These are phyloP conservation scores for Arachis stenosperma DNA, from an alignment of 306 rosid genomes.

Conservation along the genomic window DNA sequence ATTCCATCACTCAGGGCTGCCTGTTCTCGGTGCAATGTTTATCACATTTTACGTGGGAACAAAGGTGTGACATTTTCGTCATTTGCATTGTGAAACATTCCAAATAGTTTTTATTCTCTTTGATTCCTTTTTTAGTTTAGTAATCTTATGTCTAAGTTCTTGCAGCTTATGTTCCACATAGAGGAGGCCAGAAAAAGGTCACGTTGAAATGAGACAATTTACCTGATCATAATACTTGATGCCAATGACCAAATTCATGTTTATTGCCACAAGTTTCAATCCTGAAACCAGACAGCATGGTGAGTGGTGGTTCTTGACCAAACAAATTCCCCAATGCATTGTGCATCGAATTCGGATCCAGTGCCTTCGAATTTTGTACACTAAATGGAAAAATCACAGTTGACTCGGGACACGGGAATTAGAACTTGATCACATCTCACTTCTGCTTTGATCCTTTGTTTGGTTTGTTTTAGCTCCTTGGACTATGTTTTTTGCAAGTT, in stretches of 20 bases:
- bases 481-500: not conserved
- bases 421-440: not conserved
- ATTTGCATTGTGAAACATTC: not conserved
- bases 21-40: conserved; percentile 79
- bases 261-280: conserved; percentile 29
- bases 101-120: conserved; percentile 12
- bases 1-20: conserved; percentile 63
- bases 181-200: conserved; percentile 61
- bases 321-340: conserved; percentile 17
- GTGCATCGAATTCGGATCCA: conserved; percentile 17
- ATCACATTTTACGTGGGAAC: conserved; percentile 86
- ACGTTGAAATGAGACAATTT: conserved; percentile 28
- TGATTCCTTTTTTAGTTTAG: conserved; percentile 11
- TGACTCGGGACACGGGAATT: conserved; percentile 2
- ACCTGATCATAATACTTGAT: conserved; percentile 15
- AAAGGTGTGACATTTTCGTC: conserved; percentile 56
- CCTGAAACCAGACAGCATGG: not conserved
- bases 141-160: conserved; percentile 24
- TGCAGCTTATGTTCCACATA: conserved; percentile 88
- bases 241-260: conserved; percentile 27
- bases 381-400: not conserved
- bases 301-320: conserved; percentile 16
- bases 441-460: not conserved
- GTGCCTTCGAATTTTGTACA: conserved; percentile 16
- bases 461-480: not conserved